A percentile compares a stretch with the other conserved stretches of the same genome.
phyloP scores from a whole-genome alignment of 345 rosid species.

The Lumnitzera littorea region DNA sequence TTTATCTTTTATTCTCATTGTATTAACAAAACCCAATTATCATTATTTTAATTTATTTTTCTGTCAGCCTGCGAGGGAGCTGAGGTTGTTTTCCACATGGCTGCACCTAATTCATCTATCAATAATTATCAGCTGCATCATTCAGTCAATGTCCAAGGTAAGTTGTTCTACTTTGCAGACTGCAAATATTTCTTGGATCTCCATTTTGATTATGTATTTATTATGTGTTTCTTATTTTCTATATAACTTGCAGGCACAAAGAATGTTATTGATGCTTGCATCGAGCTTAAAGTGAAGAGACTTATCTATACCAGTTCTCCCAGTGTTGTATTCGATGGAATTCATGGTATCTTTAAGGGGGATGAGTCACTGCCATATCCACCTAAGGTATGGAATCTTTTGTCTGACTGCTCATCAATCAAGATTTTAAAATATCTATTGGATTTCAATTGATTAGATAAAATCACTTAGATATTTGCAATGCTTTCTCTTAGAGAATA shows the following conservation, averaged over 20 bases:
- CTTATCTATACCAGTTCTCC: slow-evolving; percentile 94
- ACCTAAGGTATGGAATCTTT: slow-evolving; percentile 32
- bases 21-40: not conserved
- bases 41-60: slow-evolving; percentile 1
- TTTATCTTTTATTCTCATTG: not conserved
- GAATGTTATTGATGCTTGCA: slow-evolving; percentile 81
- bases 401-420: too few species aligned
- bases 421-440: too few species aligned
- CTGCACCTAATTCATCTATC: slow-evolving; percentile 92
- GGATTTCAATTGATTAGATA: too few species aligned
- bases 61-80: slow-evolving; percentile 58
- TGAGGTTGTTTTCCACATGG: slow-evolving; percentile 90
- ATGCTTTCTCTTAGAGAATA: too few species aligned
- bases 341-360: slow-evolving; percentile 49
- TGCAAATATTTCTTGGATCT: not conserved
- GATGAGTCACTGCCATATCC: slow-evolving; percentile 72
- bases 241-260: slow-evolving; percentile 27
- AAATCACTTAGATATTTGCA: too few species aligned
- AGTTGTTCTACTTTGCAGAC: not conserved
- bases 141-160: slow-evolving; percentile 89
- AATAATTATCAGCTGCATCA: slow-evolving; percentile 69
- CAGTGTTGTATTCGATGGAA: slow-evolving; percentile 88
- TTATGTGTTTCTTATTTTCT: not conserved
- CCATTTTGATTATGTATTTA: not conserved
- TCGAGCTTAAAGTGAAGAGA: slow-evolving; percentile 67